Evolutionary conservation across 257 asterid species (phyloP).

Genomic region (Fraxinus americana): DNA sequence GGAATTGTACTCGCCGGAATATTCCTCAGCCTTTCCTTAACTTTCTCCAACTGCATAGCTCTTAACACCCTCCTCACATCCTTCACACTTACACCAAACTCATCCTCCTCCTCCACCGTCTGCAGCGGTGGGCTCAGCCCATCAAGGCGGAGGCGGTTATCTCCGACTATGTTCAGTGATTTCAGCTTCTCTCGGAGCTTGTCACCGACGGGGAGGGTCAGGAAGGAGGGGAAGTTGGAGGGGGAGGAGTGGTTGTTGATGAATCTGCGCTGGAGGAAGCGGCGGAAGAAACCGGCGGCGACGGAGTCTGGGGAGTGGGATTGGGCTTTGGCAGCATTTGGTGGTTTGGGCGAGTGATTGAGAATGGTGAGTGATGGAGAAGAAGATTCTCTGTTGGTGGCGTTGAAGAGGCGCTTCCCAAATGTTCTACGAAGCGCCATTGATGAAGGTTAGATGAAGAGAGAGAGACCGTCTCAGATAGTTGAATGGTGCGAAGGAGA

Average conservation of each 20-base stretch:
- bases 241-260: conserved; percentile 50
- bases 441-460: not conserved
- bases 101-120: conserved; percentile 14
- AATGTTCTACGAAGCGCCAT: conserved; percentile 73
- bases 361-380: not conserved
- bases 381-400: conserved; percentile 8
- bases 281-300: conserved; percentile 38
- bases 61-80: conserved; percentile 62
- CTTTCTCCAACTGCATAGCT: conserved; percentile 50
- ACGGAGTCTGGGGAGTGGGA: conserved; percentile 33
- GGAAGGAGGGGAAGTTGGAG: conserved; percentile 45
- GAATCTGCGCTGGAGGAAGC: conserved; percentile 52
- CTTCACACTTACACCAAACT: conserved; percentile 32
- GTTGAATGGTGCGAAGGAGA: conserved; percentile 23
- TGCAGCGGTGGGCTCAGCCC: conserved; percentile 33
- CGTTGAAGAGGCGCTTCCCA: conserved; percentile 29
- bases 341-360: conserved; percentile 18
- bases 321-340: conserved; percentile 19
- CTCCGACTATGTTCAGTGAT: conserved; percentile 39
- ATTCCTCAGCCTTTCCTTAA: conserved; percentile 42
- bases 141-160: conserved; percentile 37
- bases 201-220: conserved; percentile 59
- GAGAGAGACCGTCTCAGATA: conserved; percentile 21
- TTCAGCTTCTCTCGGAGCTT: conserved; percentile 59
- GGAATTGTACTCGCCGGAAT: conserved; percentile 60